Base-by-base conservation (phyloP, 164 flowering plant genomes). In the Magnolia officinalis region DNA sequence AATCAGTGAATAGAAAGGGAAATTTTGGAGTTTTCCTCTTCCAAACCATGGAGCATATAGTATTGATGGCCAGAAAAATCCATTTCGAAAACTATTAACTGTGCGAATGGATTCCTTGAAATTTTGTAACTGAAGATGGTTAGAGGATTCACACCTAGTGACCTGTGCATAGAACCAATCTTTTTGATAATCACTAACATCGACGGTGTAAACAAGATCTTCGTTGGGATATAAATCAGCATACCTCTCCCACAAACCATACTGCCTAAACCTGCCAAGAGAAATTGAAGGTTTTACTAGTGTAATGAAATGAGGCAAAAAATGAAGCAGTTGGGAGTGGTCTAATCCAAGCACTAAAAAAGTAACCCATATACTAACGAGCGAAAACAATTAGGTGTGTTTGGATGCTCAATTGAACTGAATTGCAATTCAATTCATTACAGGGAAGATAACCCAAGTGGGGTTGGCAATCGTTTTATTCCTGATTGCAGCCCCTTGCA, bases 121-220 rank as follows among this genome's bases (percentile, higher is more conserved):
- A 55, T 55, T 55, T 55, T 16, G 19, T 11, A 1, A 55, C 16
- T 8, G 18, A 55, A 11, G 7, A 26, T 26, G 50, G 19, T 67
- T 67, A 13, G 19, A 67, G 70, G 26, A 67, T 65, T 14, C 55
- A 21, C 31, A 91, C 97, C 97, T 91, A 67, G 84, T 79, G 50
- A 91, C 91, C 4, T 93, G 98, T 70, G 94, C 90, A 70, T 82
- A 93, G 84, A 93, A 91, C 98, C 98, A 93, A 78, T 93, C 93
- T 78, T 81, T 89, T 2, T 8, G 67, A 63, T 86, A 91, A 74
- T 93, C 86, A 72, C 91, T 90, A 5, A 70, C 76, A 3, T 89
- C 92, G 8, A 93, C 77, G 0, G 81, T 89, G 85, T 84, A 93
- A 58, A 88, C 81, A 55, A 93, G 85, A 72, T 93, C 98, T 49